Evolutionary conservation across 768 basidiomycete genomes (phyloP).

Genomic region (Melanogaster broomeanus): DNA sequence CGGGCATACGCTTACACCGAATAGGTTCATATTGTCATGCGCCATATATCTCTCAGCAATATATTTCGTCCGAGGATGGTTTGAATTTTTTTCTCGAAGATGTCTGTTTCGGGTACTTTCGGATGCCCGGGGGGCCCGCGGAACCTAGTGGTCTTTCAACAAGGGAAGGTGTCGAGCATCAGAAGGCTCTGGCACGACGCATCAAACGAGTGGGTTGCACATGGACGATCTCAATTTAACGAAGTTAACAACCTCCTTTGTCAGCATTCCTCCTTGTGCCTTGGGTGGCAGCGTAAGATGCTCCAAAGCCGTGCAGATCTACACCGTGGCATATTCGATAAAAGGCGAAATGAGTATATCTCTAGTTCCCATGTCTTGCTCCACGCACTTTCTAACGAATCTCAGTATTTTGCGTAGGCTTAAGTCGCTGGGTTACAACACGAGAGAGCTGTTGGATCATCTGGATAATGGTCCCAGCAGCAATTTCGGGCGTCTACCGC

Average conservation of each 20-base stretch:
- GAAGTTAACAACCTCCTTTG: not conserved
- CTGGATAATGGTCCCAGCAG: not conserved
- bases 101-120: not conserved
- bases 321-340: conserved; percentile 1
- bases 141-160: not conserved
- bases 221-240: not conserved
- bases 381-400: not conserved
- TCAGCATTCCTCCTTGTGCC: conserved; percentile 10
- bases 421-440: not conserved
- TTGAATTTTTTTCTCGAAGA: too few relatives aligned
- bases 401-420: conserved; percentile 5
- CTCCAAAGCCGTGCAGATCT: not conserved
- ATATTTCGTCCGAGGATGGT: too few relatives aligned
- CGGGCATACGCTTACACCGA: too few relatives aligned
- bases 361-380: not conserved
- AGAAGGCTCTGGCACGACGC: not conserved
- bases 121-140: conserved; percentile 1
- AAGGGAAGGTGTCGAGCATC: not conserved
- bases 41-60: too few relatives aligned
- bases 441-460: not conserved
- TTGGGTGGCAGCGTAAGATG: not conserved
- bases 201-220: conserved; percentile 2
- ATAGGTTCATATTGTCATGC: too few relatives aligned
- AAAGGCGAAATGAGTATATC: conserved; percentile 4
- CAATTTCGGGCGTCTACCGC: not conserved